A percentile compares a stretch with the other conserved stretches of the same genome.
Evolutionary conservation across 371 early-diverging fungal species (phyloP).

Genomic region (Circinella umbellata): DNA sequence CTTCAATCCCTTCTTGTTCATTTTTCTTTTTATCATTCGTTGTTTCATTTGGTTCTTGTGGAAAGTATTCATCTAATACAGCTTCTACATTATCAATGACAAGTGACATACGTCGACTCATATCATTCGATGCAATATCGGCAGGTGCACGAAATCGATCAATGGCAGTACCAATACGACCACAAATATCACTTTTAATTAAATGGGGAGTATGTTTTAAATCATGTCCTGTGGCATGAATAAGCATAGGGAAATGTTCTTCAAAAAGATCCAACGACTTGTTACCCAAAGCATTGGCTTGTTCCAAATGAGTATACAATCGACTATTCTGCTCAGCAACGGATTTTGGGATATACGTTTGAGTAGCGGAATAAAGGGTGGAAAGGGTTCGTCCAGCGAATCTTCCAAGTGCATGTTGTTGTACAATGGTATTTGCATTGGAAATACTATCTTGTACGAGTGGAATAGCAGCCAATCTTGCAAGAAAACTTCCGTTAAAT

Average conservation of each 20-base stretch:
- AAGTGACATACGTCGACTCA: conserved; percentile 4
- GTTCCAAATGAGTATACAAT: conserved; percentile 23
- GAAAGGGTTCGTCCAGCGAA: conserved; percentile 12
- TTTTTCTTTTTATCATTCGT: background rate
- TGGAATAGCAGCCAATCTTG: conserved; percentile 11
- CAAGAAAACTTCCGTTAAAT: background rate
- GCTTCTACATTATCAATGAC: conserved; percentile 15
- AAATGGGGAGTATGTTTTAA: conserved; percentile 4
- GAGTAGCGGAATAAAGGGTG: background rate
- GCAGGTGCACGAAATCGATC: conserved; percentile 8
- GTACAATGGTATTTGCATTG: background rate
- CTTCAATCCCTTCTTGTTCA: background rate
- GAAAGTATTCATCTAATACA: conserved; percentile 14
- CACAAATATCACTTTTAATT: conserved; percentile 3
- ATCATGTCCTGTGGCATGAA: conserved; percentile 9
- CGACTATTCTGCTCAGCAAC: background rate
- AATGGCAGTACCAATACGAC: conserved; percentile 4
- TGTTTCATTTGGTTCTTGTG: background rate
- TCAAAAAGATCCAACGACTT: conserved; percentile 70
- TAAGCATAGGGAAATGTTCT: conserved; percentile 13
- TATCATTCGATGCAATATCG: background rate
- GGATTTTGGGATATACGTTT: background rate
- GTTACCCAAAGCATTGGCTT: conserved; percentile 67
- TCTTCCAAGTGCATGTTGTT: conserved; percentile 13
- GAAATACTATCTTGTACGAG: conserved; percentile 13